These are phyloP conservation scores for Fraxinus ornus DNA, from an alignment of 305 asterid species.

Conservation along the genomic window DNA sequence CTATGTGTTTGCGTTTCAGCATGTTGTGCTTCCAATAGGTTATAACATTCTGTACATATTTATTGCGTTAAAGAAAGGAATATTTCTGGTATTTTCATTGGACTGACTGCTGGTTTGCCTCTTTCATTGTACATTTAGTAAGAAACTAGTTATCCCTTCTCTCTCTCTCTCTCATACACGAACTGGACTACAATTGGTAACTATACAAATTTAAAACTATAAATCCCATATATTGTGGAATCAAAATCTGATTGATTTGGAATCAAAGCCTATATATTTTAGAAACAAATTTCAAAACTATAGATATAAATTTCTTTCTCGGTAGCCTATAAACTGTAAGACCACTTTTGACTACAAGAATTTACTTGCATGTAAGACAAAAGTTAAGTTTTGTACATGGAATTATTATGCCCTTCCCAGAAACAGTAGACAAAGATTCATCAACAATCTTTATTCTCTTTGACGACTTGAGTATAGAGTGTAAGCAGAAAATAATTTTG, in stretches of 20 bases:
- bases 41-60: constrained; percentile 15
- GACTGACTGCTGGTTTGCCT: constrained; percentile 13
- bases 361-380: not conserved
- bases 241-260: not conserved
- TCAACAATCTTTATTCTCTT: not conserved
- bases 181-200: not conserved
- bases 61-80: constrained; percentile 7
- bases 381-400: not conserved
- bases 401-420: not conserved
- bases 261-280: not conserved
- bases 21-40: constrained; percentile 64
- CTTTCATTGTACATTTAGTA: constrained; percentile 5
- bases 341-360: not conserved
- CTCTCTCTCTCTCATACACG: not conserved
- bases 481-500: not conserved
- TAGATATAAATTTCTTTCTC: not conserved
- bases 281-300: not conserved
- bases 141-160: not conserved
- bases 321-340: not conserved
- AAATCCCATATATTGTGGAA: not conserved
- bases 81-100: not conserved
- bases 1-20: constrained; percentile 88
- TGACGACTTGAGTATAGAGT: not conserved
- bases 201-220: not conserved
- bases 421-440: not conserved